phyloP scores from a whole-genome alignment of 805 yeast genomes.

The Saturnispora hagleri region DNA sequence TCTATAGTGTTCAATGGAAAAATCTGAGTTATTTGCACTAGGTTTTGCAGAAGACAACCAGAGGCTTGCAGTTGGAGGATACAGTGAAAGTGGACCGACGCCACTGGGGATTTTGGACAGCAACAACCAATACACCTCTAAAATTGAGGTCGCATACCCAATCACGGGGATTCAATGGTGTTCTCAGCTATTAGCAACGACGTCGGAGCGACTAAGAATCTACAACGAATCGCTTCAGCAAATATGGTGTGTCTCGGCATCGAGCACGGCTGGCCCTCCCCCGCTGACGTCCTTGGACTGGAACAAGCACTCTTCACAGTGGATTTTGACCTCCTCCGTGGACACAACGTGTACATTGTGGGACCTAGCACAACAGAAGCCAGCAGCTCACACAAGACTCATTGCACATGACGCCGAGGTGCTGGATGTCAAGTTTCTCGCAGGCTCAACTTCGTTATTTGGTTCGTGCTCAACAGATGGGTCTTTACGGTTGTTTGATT shows the following conservation, averaged over 20 bases:
- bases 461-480: conserved; percentile 96
- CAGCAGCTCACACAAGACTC: conserved; percentile 77
- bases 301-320: conserved; percentile 62
- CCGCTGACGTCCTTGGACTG: conserved; percentile 94
- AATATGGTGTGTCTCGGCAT: conserved; percentile 3
- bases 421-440: conserved; percentile 79
- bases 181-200: conserved; percentile 50
- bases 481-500: conserved; percentile 83
- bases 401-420: conserved; percentile 97
- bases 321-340: conserved; percentile 75
- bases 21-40: conserved; percentile 1
- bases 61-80: conserved; percentile 3
- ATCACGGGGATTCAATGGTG: conserved; percentile 72
- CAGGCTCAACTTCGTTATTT: conserved; percentile 66
- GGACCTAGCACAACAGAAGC: conserved; percentile 62
- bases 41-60: conserved; percentile 2
- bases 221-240: conserved; percentile 21
- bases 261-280: conserved; percentile 32
- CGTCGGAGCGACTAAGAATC: conserved; percentile 63
- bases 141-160: conserved; percentile 45
- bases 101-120: conserved; percentile 23
- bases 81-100: conserved; percentile 2
- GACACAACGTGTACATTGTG: conserved; percentile 97
- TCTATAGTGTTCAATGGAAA: conserved; percentile 2
- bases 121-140: conserved; percentile 42